These are phyloP conservation scores for Kwoniella sp. DNA, from an alignment of 768 basidiomycete genomes.

Conservation along the genomic window DNA sequence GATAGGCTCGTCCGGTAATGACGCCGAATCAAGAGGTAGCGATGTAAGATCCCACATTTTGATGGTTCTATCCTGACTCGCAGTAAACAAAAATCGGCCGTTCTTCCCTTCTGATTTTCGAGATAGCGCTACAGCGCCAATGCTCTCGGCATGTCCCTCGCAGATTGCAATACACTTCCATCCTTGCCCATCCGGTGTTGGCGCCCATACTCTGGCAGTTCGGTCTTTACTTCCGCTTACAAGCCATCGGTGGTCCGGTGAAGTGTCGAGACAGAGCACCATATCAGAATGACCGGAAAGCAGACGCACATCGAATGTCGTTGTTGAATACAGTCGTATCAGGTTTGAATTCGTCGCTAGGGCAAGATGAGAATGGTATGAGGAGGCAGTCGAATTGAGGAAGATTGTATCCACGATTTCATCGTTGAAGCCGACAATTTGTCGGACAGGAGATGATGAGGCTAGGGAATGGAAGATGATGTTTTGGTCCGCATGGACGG, in stretches of 20 bases:
- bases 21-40: conserved; percentile 31
- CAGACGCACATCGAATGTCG: conserved; percentile 77
- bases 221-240: conserved; percentile 91
- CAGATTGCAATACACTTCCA: conserved; percentile 83
- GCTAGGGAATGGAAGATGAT: conserved; percentile 84
- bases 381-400: conserved; percentile 58
- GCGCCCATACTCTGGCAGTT: conserved; percentile 81
- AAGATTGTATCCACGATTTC: conserved; percentile 90
- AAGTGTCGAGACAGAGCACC: conserved; percentile 78
- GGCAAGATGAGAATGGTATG: conserved; percentile 72
- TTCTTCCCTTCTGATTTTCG: conserved; percentile 56
- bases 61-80: conserved; percentile 94
- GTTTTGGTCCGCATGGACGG: conserved; percentile 94
- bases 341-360: conserved; percentile 97
- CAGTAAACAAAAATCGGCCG: conserved; percentile 80
- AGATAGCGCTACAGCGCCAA: conserved; percentile 87
- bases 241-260: conserved; percentile 69
- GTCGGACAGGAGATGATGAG: conserved; percentile 68
- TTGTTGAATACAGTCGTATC: conserved; percentile 81
- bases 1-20: conserved; percentile 58
- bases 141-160: conserved; percentile 90
- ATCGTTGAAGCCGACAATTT: conserved; percentile 95
- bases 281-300: conserved; percentile 88
- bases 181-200: conserved; percentile 53
- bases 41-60: conserved; percentile 92